These are phyloP conservation scores for Starmerella riodocensis DNA, from an alignment of 805 yeast species.

Conservation along the genomic window DNA sequence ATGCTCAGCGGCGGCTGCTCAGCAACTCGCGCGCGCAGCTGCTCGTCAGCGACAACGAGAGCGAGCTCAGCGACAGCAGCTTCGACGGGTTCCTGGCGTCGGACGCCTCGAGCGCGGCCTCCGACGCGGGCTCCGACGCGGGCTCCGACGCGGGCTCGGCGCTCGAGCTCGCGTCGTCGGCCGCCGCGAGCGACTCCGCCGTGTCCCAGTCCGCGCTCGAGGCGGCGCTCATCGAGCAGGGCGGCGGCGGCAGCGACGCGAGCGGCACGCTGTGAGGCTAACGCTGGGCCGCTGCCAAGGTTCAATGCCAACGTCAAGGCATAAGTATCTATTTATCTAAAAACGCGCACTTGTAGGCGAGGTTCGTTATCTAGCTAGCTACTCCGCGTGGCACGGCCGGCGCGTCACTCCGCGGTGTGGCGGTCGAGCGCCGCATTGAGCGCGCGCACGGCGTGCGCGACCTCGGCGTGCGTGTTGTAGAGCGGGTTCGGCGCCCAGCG, in stretches of 20 bases:
- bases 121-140: background rate
- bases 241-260: background rate
- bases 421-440: constrained; percentile 30
- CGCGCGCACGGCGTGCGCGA: constrained; percentile 34
- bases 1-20: constrained; percentile 13
- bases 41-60: constrained; percentile 2
- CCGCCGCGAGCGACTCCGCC: constrained; percentile 20
- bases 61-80: constrained; percentile 10
- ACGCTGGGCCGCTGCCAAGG: background rate
- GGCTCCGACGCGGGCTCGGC: background rate
- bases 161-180: background rate
- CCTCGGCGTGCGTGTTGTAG: constrained; percentile 64
- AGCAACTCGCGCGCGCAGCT: constrained; percentile 13
- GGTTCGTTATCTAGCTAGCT: background rate
- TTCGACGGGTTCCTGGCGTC: constrained; percentile 12
- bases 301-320: background rate
- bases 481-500: constrained; percentile 78
- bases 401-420: background rate
- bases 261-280: background rate
- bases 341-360: too few relatives aligned
- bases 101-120: background rate
- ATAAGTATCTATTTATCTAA: background rate
- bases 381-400: background rate
- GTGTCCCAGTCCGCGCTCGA: constrained; percentile 27
- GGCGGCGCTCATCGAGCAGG: constrained; percentile 24